Evolutionary conservation across 768 basidiomycete genomes (phyloP).

Genomic region (Mycena venus): DNA sequence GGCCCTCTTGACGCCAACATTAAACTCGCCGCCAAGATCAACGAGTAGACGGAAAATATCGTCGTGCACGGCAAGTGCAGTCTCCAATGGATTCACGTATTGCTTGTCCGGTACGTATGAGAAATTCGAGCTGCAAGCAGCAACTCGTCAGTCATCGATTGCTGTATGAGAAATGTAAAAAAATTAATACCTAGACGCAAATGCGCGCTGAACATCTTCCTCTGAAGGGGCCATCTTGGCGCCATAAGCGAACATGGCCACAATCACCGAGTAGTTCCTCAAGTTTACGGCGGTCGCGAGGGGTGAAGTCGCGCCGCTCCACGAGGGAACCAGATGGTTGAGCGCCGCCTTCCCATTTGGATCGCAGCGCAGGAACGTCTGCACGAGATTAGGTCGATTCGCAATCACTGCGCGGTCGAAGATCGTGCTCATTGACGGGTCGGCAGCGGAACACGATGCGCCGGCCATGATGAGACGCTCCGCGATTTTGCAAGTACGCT

Average conservation of each 20-base stretch:
- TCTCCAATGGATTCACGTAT: constrained; percentile 52
- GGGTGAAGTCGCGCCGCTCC: constrained; percentile 48
- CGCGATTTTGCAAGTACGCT: constrained; percentile 53
- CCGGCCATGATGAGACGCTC: constrained; percentile 56
- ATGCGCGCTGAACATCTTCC: constrained; percentile 52
- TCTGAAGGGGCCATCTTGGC: constrained; percentile 51
- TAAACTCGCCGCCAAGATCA: constrained; percentile 51
- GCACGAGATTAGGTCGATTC: constrained; percentile 53
- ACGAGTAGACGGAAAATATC: constrained; percentile 55
- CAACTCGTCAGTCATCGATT: neutral
- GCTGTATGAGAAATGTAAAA: neutral
- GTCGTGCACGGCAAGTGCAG: constrained; percentile 50
- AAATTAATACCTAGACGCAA: constrained; percentile 52
- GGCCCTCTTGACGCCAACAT: constrained; percentile 46
- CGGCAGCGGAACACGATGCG: constrained; percentile 57
- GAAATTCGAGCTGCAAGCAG: constrained; percentile 28
- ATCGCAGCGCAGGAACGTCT: constrained; percentile 57
- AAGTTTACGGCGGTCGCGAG: constrained; percentile 51
- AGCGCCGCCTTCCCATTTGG: constrained; percentile 54
- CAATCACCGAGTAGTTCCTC: constrained; percentile 50
- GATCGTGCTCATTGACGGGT: constrained; percentile 53
- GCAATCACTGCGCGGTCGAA: constrained; percentile 54
- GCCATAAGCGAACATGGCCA: constrained; percentile 55
- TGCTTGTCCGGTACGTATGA: constrained; percentile 42
- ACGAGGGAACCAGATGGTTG: constrained; percentile 51